Evolutionary conservation across 768 basidiomycete species (phyloP), one percentile per base, ranked within the genome.

Genomic region (Terana coerulea): DNA sequence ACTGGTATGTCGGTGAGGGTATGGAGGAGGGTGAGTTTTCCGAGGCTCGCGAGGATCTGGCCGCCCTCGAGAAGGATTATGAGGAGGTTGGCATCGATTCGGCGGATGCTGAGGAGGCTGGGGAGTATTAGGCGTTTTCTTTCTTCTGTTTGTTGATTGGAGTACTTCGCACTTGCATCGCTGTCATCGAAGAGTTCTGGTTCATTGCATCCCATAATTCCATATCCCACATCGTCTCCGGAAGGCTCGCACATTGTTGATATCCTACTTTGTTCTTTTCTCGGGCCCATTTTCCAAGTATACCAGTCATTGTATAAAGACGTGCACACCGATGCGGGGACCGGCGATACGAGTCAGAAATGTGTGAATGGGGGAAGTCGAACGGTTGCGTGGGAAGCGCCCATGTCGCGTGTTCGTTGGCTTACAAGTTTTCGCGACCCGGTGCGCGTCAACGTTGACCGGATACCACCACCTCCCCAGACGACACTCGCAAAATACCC

Each of bases 21-120:
- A 88, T 87, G 83, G 83, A 87, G 67, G 84, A 87, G 80, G 95
- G 95, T 68, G 95, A 99, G 75, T 98, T 98, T 76, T 95, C 92
- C 17, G 95, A 98, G 75, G 95, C 95, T 17, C 88, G 95, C 54
- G 97, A 99, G 74, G 95, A 99, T 69, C 86, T 99, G 52, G 97
- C 95, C n/a, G 95, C 95, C n/a, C 84, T 99, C 49, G 95, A 98
- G 78, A 97, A 93, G 71, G 92, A 93, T 59, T 94, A 93, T 62
- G 91, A 92, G 68, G 91, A 97, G 67, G 92, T 86, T 59, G 80
- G 83, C 47, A 74, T 69, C 45, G 70, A 71, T 57, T 77, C 76
- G 35, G 77, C 75, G 3, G 76, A 78, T 34, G 72, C 55, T 15
- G 76, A 81, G 65, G 80, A 79, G 53, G 71, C 59, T 41, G 75